Percentiles rank a stretch among this genome's conserved stretches.
phyloP scores from a whole-genome alignment of 2,329 filamentous ascomycete genomes.

The Alternaria arborescens region DNA sequence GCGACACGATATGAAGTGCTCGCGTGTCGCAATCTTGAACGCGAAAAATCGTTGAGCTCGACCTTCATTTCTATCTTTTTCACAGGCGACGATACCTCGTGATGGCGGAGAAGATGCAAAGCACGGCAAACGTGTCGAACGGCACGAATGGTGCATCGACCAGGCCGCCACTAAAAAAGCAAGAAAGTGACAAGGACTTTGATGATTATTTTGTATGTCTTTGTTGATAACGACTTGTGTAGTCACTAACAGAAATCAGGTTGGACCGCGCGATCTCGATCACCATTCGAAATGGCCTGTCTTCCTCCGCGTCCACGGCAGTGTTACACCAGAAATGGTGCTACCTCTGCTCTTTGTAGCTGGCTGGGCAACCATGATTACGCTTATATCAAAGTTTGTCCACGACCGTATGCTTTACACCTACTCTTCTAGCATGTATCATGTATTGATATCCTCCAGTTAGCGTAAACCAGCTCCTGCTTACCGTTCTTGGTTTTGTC shows the following conservation, averaged over 20 bases:
- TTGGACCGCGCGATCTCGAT: slow-evolving; percentile 72
- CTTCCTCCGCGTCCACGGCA: slow-evolving; percentile 77
- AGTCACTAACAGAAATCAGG: slow-evolving; percentile 43
- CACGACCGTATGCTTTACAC: slow-evolving; percentile 31
- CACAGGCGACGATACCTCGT: not conserved
- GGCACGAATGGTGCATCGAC: slow-evolving; percentile 6
- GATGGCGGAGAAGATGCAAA: slow-evolving; percentile 28
- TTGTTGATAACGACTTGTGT: too few species aligned
- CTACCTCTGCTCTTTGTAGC: slow-evolving; percentile 71
- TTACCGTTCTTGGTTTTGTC: slow-evolving; percentile 82
- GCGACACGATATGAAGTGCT: slow-evolving; percentile 3
- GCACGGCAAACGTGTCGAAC: slow-evolving; percentile 26
- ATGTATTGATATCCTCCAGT: slow-evolving; percentile 44
- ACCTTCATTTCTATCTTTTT: not conserved
- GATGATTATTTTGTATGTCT: slow-evolving; percentile 49
- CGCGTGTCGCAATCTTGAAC: not conserved
- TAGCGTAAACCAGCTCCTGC: slow-evolving; percentile 69
- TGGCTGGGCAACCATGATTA: slow-evolving; percentile 73
- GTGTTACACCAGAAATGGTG: slow-evolving; percentile 76
- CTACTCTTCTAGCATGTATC: not conserved
- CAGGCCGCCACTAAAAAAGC: slow-evolving; percentile 27
- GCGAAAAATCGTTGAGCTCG: not conserved
- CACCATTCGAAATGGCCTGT: slow-evolving; percentile 79
- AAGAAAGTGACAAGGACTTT: slow-evolving; percentile 47
- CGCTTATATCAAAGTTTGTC: slow-evolving; percentile 57